These are phyloP conservation scores for Pseudocercospora musae DNA, from an alignment of 2,329 filamentous ascomycete genomes.

Conservation along the genomic window DNA sequence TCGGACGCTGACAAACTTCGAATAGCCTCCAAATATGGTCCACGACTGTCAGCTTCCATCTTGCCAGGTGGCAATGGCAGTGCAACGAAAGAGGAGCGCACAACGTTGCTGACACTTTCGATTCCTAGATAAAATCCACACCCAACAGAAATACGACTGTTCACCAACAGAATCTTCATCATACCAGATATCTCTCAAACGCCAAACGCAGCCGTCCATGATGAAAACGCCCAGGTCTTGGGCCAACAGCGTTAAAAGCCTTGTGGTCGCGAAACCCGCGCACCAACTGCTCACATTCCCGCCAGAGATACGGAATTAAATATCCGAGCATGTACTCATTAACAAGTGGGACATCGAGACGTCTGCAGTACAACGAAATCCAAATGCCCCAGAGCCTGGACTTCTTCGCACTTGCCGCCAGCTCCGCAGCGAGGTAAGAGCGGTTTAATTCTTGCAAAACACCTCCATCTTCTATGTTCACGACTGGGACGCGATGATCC, in stretches of 20 bases:
- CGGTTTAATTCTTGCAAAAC: slow-evolving; percentile 21
- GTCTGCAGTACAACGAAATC: neutral
- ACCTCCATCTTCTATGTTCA: slow-evolving; percentile 14
- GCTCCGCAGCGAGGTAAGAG: slow-evolving; percentile 9
- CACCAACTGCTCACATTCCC: neutral
- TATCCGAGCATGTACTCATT: neutral
- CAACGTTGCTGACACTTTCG: neutral
- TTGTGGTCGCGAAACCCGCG: neutral
- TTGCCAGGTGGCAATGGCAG: too few relatives aligned
- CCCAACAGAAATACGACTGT: neutral
- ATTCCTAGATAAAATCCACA: neutral
- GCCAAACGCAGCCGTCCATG: neutral
- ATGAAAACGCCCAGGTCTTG: neutral
- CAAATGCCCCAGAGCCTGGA: slow-evolving; percentile 1
- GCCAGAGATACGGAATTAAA: neutral
- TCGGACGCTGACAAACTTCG: neutral
- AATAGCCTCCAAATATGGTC: neutral
- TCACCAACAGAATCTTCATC: neutral
- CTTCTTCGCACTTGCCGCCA: slow-evolving; percentile 11
- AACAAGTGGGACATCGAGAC: neutral
- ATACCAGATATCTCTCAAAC: neutral
- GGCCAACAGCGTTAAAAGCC: neutral
- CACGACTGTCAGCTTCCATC: neutral
- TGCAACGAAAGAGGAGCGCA: too few relatives aligned
- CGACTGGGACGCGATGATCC: slow-evolving; percentile 2